Evolutionary conservation across 352 stramenopile genomes (phyloP).

Genomic region (Globisporangium paroecandrum): DNA sequence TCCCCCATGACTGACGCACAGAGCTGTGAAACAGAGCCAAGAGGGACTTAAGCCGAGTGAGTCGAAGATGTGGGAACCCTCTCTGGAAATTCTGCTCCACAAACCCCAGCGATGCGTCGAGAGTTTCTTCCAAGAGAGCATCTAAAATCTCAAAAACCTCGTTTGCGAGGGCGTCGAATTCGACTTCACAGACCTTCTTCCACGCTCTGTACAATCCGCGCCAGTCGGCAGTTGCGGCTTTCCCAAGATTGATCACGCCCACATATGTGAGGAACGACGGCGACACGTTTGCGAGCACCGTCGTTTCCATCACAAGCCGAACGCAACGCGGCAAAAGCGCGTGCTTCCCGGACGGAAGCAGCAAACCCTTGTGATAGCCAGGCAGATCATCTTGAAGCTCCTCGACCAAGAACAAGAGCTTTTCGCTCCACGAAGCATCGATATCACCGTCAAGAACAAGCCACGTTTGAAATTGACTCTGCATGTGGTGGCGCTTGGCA

Average conservation of each 20-base stretch:
- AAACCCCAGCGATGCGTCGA: constrained; percentile 44
- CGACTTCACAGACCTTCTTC: constrained; percentile 29
- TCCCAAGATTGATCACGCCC: constrained; percentile 35
- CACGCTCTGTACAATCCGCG: constrained; percentile 37
- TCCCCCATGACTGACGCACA: constrained; percentile 48
- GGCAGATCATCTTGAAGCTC: constrained; percentile 19
- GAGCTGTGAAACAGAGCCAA: constrained; percentile 55
- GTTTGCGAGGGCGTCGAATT: constrained; percentile 28
- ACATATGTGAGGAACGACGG: constrained; percentile 53
- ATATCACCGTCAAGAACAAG: constrained; percentile 67
- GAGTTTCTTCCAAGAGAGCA: constrained; percentile 37
- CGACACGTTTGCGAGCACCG: constrained; percentile 36
- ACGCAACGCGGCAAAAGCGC: constrained; percentile 33
- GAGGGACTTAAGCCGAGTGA: constrained; percentile 22
- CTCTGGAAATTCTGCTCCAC: constrained; percentile 36
- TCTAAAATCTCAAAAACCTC: constrained; percentile 46
- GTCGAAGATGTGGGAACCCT: constrained; percentile 12
- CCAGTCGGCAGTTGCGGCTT: constrained; percentile 15
- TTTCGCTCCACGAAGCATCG: constrained; percentile 40
- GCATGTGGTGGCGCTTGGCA: constrained; percentile 29
- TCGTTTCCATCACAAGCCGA: constrained; percentile 54
- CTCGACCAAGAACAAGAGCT: constrained; percentile 34
- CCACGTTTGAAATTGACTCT: constrained; percentile 41
- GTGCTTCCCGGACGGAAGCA: constrained; percentile 35
- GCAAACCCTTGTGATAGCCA: constrained; percentile 25